A percentile compares a stretch with the other conserved stretches of the same genome.
Conservation (phyloP, 345 rosid genomes). For the Eucalyptus marginata region DNA sequence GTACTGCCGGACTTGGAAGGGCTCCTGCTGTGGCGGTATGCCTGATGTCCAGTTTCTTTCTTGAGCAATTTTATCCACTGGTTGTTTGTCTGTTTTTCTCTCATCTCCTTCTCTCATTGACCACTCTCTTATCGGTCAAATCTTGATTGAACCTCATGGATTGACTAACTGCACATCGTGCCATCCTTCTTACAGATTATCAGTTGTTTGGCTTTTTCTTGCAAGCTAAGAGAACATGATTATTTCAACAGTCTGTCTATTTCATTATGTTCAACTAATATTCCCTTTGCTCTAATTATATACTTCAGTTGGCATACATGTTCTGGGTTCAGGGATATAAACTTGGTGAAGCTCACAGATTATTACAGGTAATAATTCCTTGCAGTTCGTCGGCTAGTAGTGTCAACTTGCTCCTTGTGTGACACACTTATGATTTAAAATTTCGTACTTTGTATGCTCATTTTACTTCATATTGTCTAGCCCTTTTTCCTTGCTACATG, state of each 20-base stretch:
- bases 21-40: slow-evolving; percentile 94
- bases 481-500: background rate
- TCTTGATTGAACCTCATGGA: background rate
- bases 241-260: background rate
- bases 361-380: slow-evolving; percentile 69
- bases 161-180: background rate
- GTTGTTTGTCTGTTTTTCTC: background rate
- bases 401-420: background rate
- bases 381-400: background rate
- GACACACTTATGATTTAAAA: background rate
- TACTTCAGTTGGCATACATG: slow-evolving; percentile 82
- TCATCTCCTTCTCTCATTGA: background rate
- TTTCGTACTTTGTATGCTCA: background rate
- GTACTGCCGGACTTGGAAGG: slow-evolving; percentile 98
- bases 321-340: slow-evolving; percentile 92
- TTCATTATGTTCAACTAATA: background rate
- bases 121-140: background rate
- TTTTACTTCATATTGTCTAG: background rate
- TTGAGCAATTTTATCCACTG: background rate
- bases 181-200: background rate
- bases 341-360: slow-evolving; percentile 60
- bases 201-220: background rate
- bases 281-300: background rate
- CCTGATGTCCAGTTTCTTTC: background rate
- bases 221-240: background rate